Base-by-base conservation (phyloP, 73 alveolate species). In the Tetrahymena borealis region DNA sequence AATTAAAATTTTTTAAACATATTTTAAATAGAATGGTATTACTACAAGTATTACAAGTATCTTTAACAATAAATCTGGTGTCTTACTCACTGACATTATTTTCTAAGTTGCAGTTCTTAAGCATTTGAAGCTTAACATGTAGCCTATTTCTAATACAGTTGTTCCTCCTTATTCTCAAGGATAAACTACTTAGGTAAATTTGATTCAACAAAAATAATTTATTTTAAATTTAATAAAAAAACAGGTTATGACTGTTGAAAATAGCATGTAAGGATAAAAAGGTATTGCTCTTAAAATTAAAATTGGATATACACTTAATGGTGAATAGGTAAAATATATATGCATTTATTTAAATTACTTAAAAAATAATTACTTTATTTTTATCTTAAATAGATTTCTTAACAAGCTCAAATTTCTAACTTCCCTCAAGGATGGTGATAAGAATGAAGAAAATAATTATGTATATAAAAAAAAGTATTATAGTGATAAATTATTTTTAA, bases 221-320 rank as follows among this genome's bases (percentile, higher is more conserved):
- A 13, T 60, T 60, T 60, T 24, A n/a, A 24, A 5, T 15, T 7
- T 18, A 15, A 2, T 60, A 28, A 60, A 15, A 1, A 60, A 60
- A 42, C 4, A 93, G 95, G 91, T 85, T 24, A 40, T 93, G 78
- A 93, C 39, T 78, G 90, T 93, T 12, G 40, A 78, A 20, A 93
- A 93, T 40, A 79, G 93, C 15, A 85, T 78, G 91, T 32, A 93
- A 79, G 95, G 95, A 93, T 15, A 85, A 15, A 93, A 93, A 78
- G 95, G 95, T 15, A 93, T 93, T 39, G 95, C 91, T 7, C 42
- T 93, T 85, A 93, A 85, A 90, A 39, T 93, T 11, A 93, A 93
- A 37, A 90, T 93, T 15, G 42, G 90, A 31, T 93, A 93, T n/a
- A 85, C 78, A 16, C 40, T 93, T 7, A 93, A 93, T 85, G 95